Evolutionary conservation across 331 rosid species (phyloP).

Genomic region (Spiraea crenata): DNA sequence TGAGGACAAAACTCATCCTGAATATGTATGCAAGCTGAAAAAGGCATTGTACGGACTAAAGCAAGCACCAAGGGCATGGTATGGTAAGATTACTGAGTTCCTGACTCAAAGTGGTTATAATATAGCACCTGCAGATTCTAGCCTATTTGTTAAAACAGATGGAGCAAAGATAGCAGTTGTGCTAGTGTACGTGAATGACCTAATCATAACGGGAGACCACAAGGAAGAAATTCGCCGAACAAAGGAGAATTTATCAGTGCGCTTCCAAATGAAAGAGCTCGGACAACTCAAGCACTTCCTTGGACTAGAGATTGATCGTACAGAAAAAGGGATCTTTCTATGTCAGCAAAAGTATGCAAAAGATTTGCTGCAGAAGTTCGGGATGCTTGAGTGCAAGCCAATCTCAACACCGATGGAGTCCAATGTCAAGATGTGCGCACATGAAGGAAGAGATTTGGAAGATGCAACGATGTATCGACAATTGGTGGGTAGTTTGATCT

Average conservation of each 20-base stretch:
- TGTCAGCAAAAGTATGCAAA: conserved; percentile 6
- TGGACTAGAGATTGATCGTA: conserved; percentile 2
- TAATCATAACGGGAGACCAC: not conserved
- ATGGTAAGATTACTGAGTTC: not conserved
- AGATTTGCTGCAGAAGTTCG: conserved; percentile 8
- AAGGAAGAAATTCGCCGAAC: not conserved
- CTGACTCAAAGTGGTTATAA: not conserved
- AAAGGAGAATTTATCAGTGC: not conserved
- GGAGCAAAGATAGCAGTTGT: not conserved
- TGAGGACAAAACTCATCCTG: not conserved
- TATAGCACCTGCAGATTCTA: not conserved
- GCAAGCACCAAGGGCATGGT: no score
- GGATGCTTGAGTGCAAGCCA: not conserved
- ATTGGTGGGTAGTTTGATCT: conserved; percentile 11
- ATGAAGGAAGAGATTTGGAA: conserved; percentile 6
- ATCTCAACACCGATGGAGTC: conserved; percentile 2
- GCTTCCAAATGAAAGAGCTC: conserved; percentile 5
- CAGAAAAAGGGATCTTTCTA: not conserved
- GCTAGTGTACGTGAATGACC: not conserved
- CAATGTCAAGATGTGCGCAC: conserved; percentile 12
- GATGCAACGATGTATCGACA: conserved; percentile 8
- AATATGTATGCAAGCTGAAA: not conserved
- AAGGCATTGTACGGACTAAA: no score
- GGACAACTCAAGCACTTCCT: not conserved
- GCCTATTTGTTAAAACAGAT: not conserved